Percentiles rank a stretch among this genome's conserved stretches.
phyloP scores from a whole-genome alignment of 2,329 filamentous ascomycete genomes.

The Fusarium drepaniforme region DNA sequence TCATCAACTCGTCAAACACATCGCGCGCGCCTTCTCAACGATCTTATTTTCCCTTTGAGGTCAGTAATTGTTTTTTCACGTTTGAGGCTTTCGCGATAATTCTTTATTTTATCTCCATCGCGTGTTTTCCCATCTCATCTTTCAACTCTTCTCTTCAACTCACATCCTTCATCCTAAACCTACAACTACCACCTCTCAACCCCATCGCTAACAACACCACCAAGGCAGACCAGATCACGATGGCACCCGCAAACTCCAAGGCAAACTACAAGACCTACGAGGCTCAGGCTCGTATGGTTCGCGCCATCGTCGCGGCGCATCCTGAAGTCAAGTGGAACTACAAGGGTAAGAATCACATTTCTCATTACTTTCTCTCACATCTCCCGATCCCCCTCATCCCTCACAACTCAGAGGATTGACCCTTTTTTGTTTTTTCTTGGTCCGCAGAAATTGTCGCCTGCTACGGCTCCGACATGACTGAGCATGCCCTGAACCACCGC shows the following conservation, averaged over 20 bases:
- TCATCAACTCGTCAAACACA: neutral
- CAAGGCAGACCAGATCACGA: conserved; percentile 40
- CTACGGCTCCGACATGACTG: conserved; percentile 63
- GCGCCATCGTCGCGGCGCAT: conserved; percentile 70
- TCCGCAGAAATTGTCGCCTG: conserved; percentile 59
- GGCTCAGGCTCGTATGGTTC: conserved; percentile 69
- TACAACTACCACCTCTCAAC: neutral
- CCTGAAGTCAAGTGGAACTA: conserved; percentile 69
- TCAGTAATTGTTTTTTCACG: conserved; percentile 1
- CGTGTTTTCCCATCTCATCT: neutral
- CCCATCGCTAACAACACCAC: neutral
- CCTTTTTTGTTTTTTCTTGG: conserved; percentile 33
- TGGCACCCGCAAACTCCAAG: conserved; percentile 57
- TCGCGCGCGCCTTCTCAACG: neutral
- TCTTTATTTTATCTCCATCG: neutral
- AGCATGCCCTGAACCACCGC: conserved; percentile 62
- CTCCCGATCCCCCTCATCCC: neutral
- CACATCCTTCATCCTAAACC: neutral
- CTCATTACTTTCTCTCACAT: neutral
- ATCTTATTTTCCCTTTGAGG: neutral
- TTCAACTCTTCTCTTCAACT: neutral
- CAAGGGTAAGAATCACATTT: conserved; percentile 62
- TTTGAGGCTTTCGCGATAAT: neutral
- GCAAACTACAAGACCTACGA: conserved; percentile 73
- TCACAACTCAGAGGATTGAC: conserved; percentile 46